Percentiles rank a stretch among this genome's conserved stretches.
phyloP scores from a whole-genome alignment of 495 filamentous ascomycete genomes.

The Trypethelium eluteriae region DNA sequence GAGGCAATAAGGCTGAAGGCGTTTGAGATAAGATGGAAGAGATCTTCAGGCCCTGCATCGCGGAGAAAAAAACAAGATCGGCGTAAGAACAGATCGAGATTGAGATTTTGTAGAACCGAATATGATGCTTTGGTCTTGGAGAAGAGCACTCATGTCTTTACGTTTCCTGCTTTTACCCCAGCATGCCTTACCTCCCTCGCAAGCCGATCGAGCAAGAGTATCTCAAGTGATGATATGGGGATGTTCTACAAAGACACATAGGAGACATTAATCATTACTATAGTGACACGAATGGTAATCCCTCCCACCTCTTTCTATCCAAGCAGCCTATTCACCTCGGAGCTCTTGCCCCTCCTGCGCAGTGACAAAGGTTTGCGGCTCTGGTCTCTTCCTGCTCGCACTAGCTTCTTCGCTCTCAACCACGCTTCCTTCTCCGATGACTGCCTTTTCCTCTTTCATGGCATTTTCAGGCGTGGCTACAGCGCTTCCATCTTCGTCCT shows the following conservation, averaged over 20 bases:
- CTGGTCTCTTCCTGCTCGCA: background rate
- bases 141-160: background rate
- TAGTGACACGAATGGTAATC: background rate
- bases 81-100: too few species aligned
- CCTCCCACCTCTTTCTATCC: background rate
- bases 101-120: too few species aligned
- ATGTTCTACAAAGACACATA: background rate
- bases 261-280: background rate
- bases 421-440: background rate
- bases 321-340: background rate
- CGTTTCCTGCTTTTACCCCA: background rate
- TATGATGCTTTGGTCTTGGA: too few species aligned
- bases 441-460: background rate
- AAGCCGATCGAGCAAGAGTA: background rate
- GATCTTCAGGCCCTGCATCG: too few species aligned
- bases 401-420: background rate
- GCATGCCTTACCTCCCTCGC: too few species aligned
- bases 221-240: background rate
- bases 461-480: background rate
- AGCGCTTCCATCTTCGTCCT: background rate
- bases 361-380: background rate
- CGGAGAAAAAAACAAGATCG: too few species aligned
- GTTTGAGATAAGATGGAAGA: too few species aligned
- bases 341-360: background rate
- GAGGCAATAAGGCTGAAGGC: too few species aligned